Base-by-base conservation (phyloP, 306 rosid species). In the Dalbergia cultrata region DNA sequence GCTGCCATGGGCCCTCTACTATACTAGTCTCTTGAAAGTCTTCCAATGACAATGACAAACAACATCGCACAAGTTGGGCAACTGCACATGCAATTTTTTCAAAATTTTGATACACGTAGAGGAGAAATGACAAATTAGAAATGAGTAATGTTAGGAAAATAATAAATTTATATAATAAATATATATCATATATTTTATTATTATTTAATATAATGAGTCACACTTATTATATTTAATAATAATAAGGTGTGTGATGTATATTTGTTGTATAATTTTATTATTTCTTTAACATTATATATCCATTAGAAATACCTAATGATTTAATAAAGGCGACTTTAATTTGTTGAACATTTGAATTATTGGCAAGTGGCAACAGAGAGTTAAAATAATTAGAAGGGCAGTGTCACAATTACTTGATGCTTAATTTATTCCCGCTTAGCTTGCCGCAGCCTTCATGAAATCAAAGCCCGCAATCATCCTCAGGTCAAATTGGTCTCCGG, bases 1-100 rank as follows among this genome's bases (percentile, higher is more conserved):
- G 86, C 85, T 83, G 88, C 86, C 81, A 19, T 31, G 81, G 75
- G 14, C 80, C 83, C 52, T 5, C 13, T 11, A 7, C 19, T 50
- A 6, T 41, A 50, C 43, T n/a, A n/a, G n/a, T n/a, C n/a, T n/a
- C n/a, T 17, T 73, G 12, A 13, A 71, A 71, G 56, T 76, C 70
- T 63, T 76, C 86, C 5, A 9, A 35, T 61, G 12, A 17, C 37
- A 53, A 56, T n/a, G n/a, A n/a, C n/a, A n/a, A n/a, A 58, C 5
- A 39, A 34, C 5, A 67, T 62, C 13, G 1, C 33, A 45, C 21
- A 69, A 74, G 82, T 81, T 85, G 58, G 79, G 86, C 75, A 67
- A 35, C 81, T 33, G 56, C 47, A 4, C 22, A 45, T 56, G 49
- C 60, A 44, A 72, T 65, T n/a, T n/a, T n/a, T n/a, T n/a, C n/a